Base-by-base conservation (phyloP, 169 alveolate species). In the Plasmodium billcollinsi region DNA sequence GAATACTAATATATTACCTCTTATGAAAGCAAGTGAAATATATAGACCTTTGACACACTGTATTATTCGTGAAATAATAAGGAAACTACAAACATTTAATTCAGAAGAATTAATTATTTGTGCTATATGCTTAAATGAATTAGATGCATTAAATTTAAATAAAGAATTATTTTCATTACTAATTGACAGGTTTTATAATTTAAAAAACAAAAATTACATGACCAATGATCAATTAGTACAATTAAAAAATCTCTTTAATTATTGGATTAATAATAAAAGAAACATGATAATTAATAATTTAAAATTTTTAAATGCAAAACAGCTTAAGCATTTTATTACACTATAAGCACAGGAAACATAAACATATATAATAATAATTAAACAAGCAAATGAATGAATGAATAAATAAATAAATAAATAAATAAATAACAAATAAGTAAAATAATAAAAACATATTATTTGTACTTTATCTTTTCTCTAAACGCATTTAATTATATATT, bases 1-100 rank as follows among this genome's bases (percentile, higher is more conserved):
- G 43, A 94, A 94, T 67, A 69, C 92, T n/a, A 83, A 91, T 45
- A 56, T 94, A 20, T 62, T 94, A 74, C 96, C 96, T 5, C 88
- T 63, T 63, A 74, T 90, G 72, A 94, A 94, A 73, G 80, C 93
- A 2, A 73, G 62, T 45, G 76, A 56, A 69, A 52, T 89, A 92
- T 58, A 71, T 29, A 74, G 96, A 49, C 96, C 96, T 2, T 83
- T 94, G 3, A 92, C 96, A 33, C 69, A 91, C n/a, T 88, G 95
- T 24, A 69, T 94, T 56, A 80, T 94, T 12, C 94, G 96, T 39
- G 96, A 94, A 88, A 71, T 94, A 12, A 90, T 90, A 59, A 21
- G 96, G 47, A 94, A 94, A 86, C 74, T 94, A 33, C 95, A 92
- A 14, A 90, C 95, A 65, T 94, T 86, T 72, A 94, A 94, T 67